Base-by-base conservation (phyloP, 2,329 filamentous ascomycete species). In the Penicillium sp. region DNA sequence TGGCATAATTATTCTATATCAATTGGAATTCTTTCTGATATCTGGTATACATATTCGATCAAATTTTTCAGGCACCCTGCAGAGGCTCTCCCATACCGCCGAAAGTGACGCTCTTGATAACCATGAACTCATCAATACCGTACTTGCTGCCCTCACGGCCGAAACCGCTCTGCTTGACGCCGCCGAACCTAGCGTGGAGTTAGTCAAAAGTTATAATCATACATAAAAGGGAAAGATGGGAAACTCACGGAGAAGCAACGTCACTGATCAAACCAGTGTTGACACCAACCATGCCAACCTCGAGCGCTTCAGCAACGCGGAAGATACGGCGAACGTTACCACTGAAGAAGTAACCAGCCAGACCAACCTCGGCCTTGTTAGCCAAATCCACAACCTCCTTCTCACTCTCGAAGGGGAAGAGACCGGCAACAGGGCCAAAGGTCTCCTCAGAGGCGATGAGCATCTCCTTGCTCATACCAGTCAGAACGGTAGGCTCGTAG, bases 311-410 rank as follows among this genome's bases (percentile, higher is more conserved):
- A 0, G 84, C 83, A 36, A 86, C 78, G 36, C 84, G 74, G 71
- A 84, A 86, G 50, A 80, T 76, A 23, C 84, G 73, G 60, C 80
- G 78, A 4, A 86, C 65, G 59, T 86, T 82, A 39, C 73, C 77
- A 56, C 80, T 91, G 79, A 90, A 97, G 78, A 99, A 96, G 77
- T 97, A 97, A 1, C 90, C 93, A 0, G 93, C 94, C 29, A 99
- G 80, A 1, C 94, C 94, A 30, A 97, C 92, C 46, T 93, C 86
- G 1, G 90, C 80, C 34, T 78, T 74, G 73, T 99, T 99, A 3
- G 94, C 93, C 59, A 93, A 75, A 56, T 83, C 79, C 24, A 97
- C 85, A 4, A 96, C 94, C 65, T 97, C 92, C 46, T 88, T 86
- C 75, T 97, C 94, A 0, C 87, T 91, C 40, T 90, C 83, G 68